Percentiles rank a stretch among this genome's conserved stretches.
These are phyloP conservation scores for Dioszegia hungarica DNA, from an alignment of 768 basidiomycete species.

Conservation along the genomic window DNA sequence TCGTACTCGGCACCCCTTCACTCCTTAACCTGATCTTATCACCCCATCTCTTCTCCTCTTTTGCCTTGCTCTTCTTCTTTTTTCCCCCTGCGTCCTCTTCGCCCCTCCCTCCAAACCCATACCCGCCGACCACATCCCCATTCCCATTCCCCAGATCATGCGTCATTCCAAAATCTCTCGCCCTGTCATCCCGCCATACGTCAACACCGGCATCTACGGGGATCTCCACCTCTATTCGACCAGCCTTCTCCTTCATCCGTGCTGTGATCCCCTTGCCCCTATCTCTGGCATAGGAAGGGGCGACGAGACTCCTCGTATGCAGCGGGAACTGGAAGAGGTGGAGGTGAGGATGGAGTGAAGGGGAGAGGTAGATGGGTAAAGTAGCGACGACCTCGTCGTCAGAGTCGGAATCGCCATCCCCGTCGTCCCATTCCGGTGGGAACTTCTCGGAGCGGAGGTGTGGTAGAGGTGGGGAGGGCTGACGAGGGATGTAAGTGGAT, in stretches of 20 bases:
- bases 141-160: conserved; percentile 19
- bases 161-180: conserved; percentile 42
- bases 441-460: conserved; percentile 7
- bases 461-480: conserved; percentile 32
- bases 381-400: conserved; percentile 38
- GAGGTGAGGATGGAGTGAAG: conserved; percentile 32
- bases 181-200: conserved; percentile 47
- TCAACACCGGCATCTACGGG: conserved; percentile 42
- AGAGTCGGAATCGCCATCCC: conserved; percentile 18
- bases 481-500: conserved; percentile 27
- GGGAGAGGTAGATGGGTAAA: conserved; percentile 47
- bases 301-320: conserved; percentile 24
- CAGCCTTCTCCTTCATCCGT: conserved; percentile 40
- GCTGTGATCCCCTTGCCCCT: conserved; percentile 39
- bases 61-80: conserved; percentile 29
- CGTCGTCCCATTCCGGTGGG: conserved; percentile 13
- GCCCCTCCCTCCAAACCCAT: conserved; percentile 27
- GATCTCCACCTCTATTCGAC: conserved; percentile 47
- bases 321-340: conserved; percentile 49
- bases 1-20: conserved; percentile 46
- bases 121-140: conserved; percentile 32
- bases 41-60: conserved; percentile 40
- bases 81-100: conserved; percentile 1
- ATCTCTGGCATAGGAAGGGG: conserved; percentile 34
- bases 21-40: conserved; percentile 43